Percentiles rank a stretch among this genome's conserved stretches.
phyloP scores from a whole-genome alignment of 2,329 filamentous ascomycete species.

The Tolypocladium album region DNA sequence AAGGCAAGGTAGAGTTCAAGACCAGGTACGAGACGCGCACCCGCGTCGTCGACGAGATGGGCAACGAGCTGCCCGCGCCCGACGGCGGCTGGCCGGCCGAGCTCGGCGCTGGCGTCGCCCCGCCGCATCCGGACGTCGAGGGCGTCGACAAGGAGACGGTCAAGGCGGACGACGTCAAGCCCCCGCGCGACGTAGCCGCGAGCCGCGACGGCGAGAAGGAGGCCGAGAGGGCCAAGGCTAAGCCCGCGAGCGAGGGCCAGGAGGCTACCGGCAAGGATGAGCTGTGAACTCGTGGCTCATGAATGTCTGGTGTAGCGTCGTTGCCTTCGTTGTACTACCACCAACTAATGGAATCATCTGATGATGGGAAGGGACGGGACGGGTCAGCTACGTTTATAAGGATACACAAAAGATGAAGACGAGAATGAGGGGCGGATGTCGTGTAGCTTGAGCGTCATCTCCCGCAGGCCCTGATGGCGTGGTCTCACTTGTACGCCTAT shows the following conservation, averaged over 20 bases:
- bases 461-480: neutral
- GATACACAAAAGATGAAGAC: neutral
- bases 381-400: neutral
- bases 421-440: neutral
- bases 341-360: neutral
- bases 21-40: slow-evolving; percentile 95
- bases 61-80: slow-evolving; percentile 57
- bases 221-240: slow-evolving; percentile 41
- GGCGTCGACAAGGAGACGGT: slow-evolving; percentile 49
- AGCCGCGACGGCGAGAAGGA: slow-evolving; percentile 51
- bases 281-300: slow-evolving; percentile 7
- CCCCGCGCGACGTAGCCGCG: slow-evolving; percentile 29
- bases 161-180: slow-evolving; percentile 26
- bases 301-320: neutral
- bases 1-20: slow-evolving; percentile 91
- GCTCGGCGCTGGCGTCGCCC: slow-evolving; percentile 34
- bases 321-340: neutral
- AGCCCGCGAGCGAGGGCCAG: slow-evolving; percentile 53
- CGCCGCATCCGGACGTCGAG: slow-evolving; percentile 51
- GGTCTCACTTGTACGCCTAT: neutral
- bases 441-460: neutral
- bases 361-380: neutral
- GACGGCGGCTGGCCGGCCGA: slow-evolving; percentile 27
- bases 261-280: slow-evolving; percentile 39
- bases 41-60: slow-evolving; percentile 66